Conservation (phyloP, 2,329 filamentous ascomycete genomes). For the Penicillium sp. region DNA sequence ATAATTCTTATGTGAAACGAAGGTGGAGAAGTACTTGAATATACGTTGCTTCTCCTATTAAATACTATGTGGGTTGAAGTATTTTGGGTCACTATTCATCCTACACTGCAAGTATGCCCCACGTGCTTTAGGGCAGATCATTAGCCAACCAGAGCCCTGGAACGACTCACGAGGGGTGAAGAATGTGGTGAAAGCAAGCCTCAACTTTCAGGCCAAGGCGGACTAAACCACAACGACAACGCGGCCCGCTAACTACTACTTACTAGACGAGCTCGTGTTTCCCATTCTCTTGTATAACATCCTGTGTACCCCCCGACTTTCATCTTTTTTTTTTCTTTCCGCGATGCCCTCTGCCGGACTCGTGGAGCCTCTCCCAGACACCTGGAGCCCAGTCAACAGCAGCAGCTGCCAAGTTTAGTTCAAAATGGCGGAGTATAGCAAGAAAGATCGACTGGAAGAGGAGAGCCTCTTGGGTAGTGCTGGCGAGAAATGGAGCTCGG, state of each 20-base stretch:
- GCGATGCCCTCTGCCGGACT: conserved; percentile 1
- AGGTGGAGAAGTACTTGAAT: not conserved
- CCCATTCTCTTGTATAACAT: not conserved
- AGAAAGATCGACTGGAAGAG: not conserved
- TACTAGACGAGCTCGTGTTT: not conserved
- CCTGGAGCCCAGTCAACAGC: conserved; percentile 1
- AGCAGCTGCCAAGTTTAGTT: not conserved
- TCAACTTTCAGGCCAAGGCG: conserved; percentile 1
- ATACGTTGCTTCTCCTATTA: not conserved
- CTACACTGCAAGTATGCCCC: not conserved
- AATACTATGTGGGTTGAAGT: not conserved
- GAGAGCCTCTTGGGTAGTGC: conserved; percentile 5
- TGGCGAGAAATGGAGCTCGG: not conserved
- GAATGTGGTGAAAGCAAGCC: not conserved
- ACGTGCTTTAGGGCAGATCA: not conserved
- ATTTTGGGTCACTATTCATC: not conserved
- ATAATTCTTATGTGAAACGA: not conserved
- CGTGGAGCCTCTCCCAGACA: not conserved
- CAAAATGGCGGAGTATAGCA: not conserved
- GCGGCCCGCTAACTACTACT: not conserved
- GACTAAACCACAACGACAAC: not conserved
- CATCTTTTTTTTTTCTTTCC: not conserved
- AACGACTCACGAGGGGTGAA: not conserved
- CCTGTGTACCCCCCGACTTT: not conserved
- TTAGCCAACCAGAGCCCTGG: not conserved